These are phyloP conservation scores for Stagonosporopsis tanaceti DNA, from an alignment of 2,329 filamentous ascomycete species.

Conservation along the genomic window DNA sequence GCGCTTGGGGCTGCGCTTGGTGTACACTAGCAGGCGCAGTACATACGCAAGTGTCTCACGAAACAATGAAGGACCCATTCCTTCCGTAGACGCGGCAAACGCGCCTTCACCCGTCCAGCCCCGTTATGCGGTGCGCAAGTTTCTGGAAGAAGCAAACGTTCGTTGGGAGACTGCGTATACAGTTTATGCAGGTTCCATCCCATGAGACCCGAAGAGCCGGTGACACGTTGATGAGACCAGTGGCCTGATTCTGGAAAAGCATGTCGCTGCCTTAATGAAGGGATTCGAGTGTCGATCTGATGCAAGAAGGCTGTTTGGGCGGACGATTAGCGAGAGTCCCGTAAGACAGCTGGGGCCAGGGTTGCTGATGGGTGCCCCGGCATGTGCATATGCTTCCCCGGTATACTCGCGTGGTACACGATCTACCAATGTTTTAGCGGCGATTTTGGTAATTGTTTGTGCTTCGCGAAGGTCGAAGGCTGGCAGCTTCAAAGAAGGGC, in stretches of 20 bases:
- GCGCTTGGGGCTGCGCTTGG: background rate
- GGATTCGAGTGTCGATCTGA: background rate
- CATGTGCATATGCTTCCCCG: conserved; percentile 10
- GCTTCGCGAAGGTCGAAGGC: background rate
- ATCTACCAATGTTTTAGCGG: conserved; percentile 5
- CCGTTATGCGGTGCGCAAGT: background rate
- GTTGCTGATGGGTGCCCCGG: background rate
- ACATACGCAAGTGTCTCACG: background rate
- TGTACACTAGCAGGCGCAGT: background rate
- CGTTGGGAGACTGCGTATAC: background rate
- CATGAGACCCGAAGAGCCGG: background rate
- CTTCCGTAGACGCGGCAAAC: conserved; percentile 7
- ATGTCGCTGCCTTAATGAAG: conserved; percentile 6
- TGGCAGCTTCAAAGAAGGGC: background rate
- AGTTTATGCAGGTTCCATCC: conserved; percentile 4
- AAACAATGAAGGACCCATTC: background rate
- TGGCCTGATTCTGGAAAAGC: conserved; percentile 16
- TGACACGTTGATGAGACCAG: conserved; percentile 3
- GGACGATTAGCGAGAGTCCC: background rate
- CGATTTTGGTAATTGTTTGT: background rate
- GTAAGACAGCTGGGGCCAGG: conserved; percentile 1
- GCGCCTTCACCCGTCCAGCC: background rate
- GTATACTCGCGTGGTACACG: conserved; percentile 14
- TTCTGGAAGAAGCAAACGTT: background rate
- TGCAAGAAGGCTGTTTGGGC: conserved; percentile 3